A percentile compares a stretch with the other conserved stretches of the same genome.
These are phyloP conservation scores for Agaricus bisporus DNA, from an alignment of 768 basidiomycete genomes.

Conservation along the genomic window DNA sequence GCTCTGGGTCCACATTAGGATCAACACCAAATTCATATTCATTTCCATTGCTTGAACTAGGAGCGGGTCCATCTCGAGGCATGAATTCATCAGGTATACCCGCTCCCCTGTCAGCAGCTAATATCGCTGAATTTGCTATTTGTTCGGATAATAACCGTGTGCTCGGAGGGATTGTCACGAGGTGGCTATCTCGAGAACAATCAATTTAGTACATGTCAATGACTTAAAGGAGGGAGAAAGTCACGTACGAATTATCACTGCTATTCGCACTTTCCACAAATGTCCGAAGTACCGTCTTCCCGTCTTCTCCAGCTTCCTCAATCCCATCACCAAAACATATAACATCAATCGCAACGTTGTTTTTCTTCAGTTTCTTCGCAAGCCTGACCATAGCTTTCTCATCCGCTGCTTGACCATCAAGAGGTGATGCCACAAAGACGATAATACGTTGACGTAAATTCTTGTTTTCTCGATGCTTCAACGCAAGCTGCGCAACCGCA, in stretches of 20 bases:
- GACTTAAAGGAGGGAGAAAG: not conserved
- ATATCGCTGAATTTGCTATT: conserved; percentile 73
- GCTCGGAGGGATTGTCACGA: conserved; percentile 74
- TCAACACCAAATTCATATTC: conserved; percentile 89
- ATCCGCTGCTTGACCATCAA: conserved; percentile 63
- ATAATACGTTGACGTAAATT: conserved; percentile 94
- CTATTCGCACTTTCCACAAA: conserved; percentile 82
- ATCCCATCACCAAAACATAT: conserved; percentile 89
- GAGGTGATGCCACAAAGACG: conserved; percentile 87
- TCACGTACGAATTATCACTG: conserved; percentile 79
- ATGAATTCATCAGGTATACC: conserved; percentile 64
- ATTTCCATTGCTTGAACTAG: conserved; percentile 39
- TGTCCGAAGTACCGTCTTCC: conserved; percentile 59
- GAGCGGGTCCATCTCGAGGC: conserved; percentile 36
- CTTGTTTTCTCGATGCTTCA: conserved; percentile 98
- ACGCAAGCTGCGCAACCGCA: conserved; percentile 88
- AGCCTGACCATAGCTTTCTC: conserved; percentile 80
- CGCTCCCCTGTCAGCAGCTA: conserved; percentile 67
- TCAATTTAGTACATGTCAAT: not conserved
- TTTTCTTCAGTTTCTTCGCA: conserved; percentile 98
- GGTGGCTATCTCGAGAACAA: conserved; percentile 48
- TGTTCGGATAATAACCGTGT: conserved; percentile 77
- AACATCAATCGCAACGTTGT: conserved; percentile 94
- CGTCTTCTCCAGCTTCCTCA: conserved; percentile 55
- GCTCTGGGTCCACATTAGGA: conserved; percentile 91